phyloP scores from a whole-genome alignment of 164 flowering plant species.

The Akebia trifoliata region DNA sequence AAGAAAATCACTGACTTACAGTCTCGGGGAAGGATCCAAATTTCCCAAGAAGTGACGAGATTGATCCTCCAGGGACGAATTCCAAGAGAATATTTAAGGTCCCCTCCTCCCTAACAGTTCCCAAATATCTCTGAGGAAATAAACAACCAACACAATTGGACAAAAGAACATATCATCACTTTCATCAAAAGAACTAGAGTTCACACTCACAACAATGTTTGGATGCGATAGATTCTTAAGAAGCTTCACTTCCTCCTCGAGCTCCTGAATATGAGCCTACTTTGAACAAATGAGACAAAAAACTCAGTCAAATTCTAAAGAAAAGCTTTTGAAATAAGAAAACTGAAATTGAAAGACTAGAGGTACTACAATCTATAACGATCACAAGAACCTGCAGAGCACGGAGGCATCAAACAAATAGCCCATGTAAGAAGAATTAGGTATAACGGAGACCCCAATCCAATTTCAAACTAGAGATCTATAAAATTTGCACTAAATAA shows the following conservation, averaged over 20 bases:
- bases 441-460: too few species aligned
- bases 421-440: too few species aligned
- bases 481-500: neutral
- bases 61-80: conserved; percentile 99
- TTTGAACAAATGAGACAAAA: conserved; percentile 9
- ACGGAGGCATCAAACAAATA: too few species aligned
- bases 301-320: conserved; percentile 9
- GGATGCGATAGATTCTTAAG: conserved; percentile 85
- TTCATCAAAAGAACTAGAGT: neutral
- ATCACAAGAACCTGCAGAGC: too few species aligned
- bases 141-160: conserved; percentile 10
- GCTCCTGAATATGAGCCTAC: conserved; percentile 82
- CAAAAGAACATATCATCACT: conserved; percentile 1
- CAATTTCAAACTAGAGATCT: conserved; percentile 1
- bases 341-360: neutral
- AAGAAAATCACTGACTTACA: conserved; percentile 40
- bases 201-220: conserved; percentile 80
- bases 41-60: conserved; percentile 88
- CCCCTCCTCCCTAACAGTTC: conserved; percentile 89
- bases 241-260: conserved; percentile 96
- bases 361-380: neutral
- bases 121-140: conserved; percentile 76
- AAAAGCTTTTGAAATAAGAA: neutral
- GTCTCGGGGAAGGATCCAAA: conserved; percentile 96
- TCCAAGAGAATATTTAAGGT: conserved; percentile 82